A percentile compares a stretch with the other conserved stretches of the same genome.
Evolutionary conservation across 441 rosid genomes (phyloP).

Genomic region (Populus hybrid): DNA sequence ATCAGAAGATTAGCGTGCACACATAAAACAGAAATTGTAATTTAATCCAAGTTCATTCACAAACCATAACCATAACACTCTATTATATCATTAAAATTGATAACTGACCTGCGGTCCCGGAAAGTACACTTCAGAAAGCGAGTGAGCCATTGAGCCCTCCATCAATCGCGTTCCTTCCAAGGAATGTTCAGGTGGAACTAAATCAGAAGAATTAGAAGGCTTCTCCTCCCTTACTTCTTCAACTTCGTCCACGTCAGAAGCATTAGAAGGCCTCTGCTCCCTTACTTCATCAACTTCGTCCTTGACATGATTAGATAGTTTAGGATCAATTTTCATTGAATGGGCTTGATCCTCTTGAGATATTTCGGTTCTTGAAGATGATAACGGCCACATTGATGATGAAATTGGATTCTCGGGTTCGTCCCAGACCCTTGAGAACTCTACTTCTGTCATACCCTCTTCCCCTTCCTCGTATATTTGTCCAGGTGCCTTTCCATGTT

Average conservation of each 20-base stretch:
- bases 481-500: constrained; percentile 16
- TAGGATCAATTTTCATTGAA: constrained; percentile 10
- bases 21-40: background rate
- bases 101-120: constrained; percentile 42
- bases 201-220: constrained; percentile 5
- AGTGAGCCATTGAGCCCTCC: constrained; percentile 17
- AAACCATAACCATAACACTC: too few relatives aligned
- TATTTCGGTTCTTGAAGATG: constrained; percentile 28
- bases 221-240: constrained; percentile 13
- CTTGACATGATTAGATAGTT: constrained; percentile 14
- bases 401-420: constrained; percentile 17
- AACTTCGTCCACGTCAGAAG: background rate
- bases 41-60: background rate
- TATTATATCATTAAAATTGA: background rate
- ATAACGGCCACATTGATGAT: constrained; percentile 20
- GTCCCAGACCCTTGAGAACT: constrained; percentile 13
- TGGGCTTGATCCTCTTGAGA: background rate
- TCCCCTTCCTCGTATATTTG: constrained; percentile 20
- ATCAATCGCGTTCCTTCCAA: constrained; percentile 5
- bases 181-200: constrained; percentile 13
- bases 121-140: constrained; percentile 8
- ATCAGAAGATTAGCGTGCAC: background rate
- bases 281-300: background rate
- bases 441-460: constrained; percentile 16
- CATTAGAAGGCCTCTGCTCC: background rate